Conservation (phyloP, 1,139 yeast genomes). For the Candida dubliniensis region DNA sequence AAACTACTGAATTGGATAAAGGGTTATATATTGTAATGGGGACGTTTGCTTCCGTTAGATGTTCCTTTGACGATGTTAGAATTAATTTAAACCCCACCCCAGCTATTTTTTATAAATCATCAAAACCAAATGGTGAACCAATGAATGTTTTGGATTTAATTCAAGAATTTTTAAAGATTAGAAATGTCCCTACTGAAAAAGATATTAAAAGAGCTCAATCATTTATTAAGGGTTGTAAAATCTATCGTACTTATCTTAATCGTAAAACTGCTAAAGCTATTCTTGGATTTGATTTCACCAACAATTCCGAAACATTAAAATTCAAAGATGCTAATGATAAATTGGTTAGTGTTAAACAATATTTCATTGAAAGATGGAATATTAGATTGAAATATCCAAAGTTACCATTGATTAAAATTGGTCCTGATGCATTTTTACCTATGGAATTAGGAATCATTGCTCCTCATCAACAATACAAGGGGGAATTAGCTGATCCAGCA, state of each 20-base stretch:
- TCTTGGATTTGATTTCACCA: constrained; percentile 12
- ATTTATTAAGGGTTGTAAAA: constrained; percentile 14
- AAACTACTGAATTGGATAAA: constrained; percentile 10
- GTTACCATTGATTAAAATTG: constrained; percentile 14
- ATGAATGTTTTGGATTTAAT: constrained; percentile 15
- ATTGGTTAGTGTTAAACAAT: constrained; percentile 9
- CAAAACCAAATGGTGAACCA: constrained; percentile 12
- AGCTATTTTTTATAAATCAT: constrained; percentile 14
- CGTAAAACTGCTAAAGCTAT: constrained; percentile 10
- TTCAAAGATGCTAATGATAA: constrained; percentile 13
- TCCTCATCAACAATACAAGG: constrained; percentile 14
- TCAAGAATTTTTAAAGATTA: constrained; percentile 10
- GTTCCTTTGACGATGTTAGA: constrained; percentile 13
- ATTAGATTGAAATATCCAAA: constrained; percentile 11
- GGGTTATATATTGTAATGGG: constrained; percentile 14
- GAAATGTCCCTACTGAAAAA: constrained; percentile 5
- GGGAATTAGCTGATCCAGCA: constrained; percentile 14
- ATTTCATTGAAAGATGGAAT: constrained; percentile 12
- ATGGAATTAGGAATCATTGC: constrained; percentile 14
- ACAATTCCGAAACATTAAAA: constrained; percentile 10
- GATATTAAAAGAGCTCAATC: constrained; percentile 11
- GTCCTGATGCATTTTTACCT: constrained; percentile 13
- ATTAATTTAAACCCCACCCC: constrained; percentile 15
- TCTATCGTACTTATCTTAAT: constrained; percentile 13
- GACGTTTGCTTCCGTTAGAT: constrained; percentile 15